Percentiles rank a stretch among this genome's conserved stretches.
Evolutionary conservation across 176 grass and related monocot species (phyloP).

Genomic region (Saccharum spontaneum): DNA sequence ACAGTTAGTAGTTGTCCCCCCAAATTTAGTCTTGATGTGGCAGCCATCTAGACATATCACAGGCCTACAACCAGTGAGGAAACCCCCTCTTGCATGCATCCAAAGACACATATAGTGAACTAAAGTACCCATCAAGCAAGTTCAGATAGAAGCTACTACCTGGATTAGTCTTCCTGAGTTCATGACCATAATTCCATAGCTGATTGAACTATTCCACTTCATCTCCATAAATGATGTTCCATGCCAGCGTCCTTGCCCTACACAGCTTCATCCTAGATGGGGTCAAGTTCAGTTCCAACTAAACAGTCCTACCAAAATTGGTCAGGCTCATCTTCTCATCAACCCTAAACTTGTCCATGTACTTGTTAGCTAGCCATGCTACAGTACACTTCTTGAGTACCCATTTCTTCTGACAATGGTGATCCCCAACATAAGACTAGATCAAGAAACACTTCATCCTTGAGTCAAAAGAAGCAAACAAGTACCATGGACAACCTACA

Average conservation of each 20-base stretch:
- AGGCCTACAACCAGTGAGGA: neutral
- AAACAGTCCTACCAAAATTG: neutral
- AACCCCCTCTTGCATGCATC: neutral
- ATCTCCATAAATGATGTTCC: neutral
- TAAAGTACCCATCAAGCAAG: neutral
- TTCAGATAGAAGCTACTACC: neutral
- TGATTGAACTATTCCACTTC: neutral
- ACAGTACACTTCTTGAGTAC: neutral
- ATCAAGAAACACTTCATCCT: neutral
- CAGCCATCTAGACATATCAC: neutral
- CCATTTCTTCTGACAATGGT: neutral
- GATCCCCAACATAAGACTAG: neutral
- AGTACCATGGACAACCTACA: neutral
- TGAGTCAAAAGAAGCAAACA: neutral
- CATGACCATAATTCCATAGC: neutral
- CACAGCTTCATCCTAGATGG: neutral
- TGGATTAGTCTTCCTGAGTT: neutral
- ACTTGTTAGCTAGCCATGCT: neutral
- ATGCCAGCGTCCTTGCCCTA: neutral
- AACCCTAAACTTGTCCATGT: neutral
- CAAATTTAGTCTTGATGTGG: constrained; percentile 3
- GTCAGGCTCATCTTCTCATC: neutral
- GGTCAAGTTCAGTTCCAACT: neutral
- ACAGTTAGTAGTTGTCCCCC: neutral
- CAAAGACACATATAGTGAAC: neutral